Percentiles rank a stretch among this genome's conserved stretches.
phyloP scores from a whole-genome alignment of 805 yeast genomes.

The Kazachstania kunashirensis region DNA sequence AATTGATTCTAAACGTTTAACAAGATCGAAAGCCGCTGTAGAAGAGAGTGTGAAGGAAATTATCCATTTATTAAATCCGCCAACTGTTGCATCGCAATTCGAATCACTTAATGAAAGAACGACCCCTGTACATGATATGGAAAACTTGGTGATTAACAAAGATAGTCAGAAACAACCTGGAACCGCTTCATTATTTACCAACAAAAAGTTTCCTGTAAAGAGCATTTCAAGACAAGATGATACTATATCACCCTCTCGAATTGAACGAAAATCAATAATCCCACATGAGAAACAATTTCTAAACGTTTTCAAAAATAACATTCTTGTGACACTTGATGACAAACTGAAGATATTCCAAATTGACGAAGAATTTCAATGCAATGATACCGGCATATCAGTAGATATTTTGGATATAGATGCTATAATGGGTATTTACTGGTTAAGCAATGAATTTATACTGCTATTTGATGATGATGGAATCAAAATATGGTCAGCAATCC shows the following conservation, averaged over 20 bases:
- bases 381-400: slow-evolving; percentile 4
- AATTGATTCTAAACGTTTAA: slow-evolving; percentile 6
- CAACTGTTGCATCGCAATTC: slow-evolving; percentile 20
- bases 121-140: slow-evolving; percentile 16
- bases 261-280: not conserved
- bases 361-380: slow-evolving; percentile 7
- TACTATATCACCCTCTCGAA: not conserved
- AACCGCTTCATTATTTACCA: slow-evolving; percentile 4
- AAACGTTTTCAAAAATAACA: slow-evolving; percentile 8
- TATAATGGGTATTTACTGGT: slow-evolving; percentile 18
- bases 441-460: slow-evolving; percentile 14
- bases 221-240: too few species aligned
- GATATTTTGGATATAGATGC: not conserved
- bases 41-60: slow-evolving; percentile 30
- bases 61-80: slow-evolving; percentile 25
- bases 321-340: slow-evolving; percentile 7
- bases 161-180: not conserved
- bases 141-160: slow-evolving; percentile 16
- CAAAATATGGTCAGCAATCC: slow-evolving; percentile 12
- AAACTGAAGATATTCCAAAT: slow-evolving; percentile 6
- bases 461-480: slow-evolving; percentile 16
- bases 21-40: slow-evolving; percentile 21
- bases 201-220: not conserved
- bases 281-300: slow-evolving; percentile 2
- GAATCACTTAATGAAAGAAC: slow-evolving; percentile 17